Conservation (phyloP, 2,329 filamentous ascomycete species). For the Colletotrichum siamense region DNA sequence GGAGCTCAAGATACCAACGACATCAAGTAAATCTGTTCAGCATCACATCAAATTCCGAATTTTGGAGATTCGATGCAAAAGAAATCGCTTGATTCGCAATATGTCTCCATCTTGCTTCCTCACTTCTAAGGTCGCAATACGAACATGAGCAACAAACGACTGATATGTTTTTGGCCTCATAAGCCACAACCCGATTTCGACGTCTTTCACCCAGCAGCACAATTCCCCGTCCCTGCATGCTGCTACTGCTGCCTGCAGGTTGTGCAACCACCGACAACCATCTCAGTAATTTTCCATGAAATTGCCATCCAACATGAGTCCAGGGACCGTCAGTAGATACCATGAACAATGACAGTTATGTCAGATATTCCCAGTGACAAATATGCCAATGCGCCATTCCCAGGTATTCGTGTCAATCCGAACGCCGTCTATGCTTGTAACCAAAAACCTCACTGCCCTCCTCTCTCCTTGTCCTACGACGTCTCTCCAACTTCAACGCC, state of each 20-base stretch:
- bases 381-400: conserved; percentile 12
- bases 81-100: background rate
- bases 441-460: background rate
- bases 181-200: background rate
- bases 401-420: conserved; percentile 19
- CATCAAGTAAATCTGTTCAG: background rate
- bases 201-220: background rate
- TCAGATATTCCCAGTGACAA: background rate
- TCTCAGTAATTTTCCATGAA: background rate
- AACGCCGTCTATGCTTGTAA: conserved; percentile 19
- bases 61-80: background rate
- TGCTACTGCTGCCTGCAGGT: background rate
- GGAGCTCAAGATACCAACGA: background rate
- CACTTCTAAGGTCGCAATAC: accelerated
- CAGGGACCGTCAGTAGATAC: background rate
- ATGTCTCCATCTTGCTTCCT: background rate
- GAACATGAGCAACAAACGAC: background rate
- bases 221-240: background rate
- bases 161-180: background rate
- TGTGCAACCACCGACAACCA: background rate
- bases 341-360: background rate
- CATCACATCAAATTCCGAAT: background rate
- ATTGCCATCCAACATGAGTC: conserved; percentile 4
- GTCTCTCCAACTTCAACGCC: background rate
- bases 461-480: background rate